Evolutionary conservation across 2,329 filamentous ascomycete species (phyloP), one percentile per base, ranked within the genome.

Genomic region (Fusarium sp.): DNA sequence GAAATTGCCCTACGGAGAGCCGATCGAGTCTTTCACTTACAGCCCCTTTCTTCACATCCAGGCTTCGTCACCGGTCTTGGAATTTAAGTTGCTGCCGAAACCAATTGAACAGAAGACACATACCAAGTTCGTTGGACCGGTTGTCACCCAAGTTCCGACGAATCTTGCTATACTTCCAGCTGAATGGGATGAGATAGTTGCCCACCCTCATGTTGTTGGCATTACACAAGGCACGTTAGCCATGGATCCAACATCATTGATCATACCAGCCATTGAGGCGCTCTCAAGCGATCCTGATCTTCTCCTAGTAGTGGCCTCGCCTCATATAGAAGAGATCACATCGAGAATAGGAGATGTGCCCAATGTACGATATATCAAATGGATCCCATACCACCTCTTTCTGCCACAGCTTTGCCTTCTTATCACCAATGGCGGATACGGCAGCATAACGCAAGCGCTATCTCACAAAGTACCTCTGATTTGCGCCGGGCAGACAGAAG

Each of bases 151-250:
- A 6, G 47, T 72, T 2, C 29, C 45, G 3, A 52, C 43, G 4
- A 45, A 54, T 3, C 36, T 59, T 4, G 47, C 49, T 10, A 63
- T 71, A 6, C 57, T 80, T 4, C 78, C 79, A 1, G 41, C 50
- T 4, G 78, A 77, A 71, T 80, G 79, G 78, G 58, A 72, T 17
- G 72, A 74, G 8, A 66, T 79, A 0, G 49, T 73, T 7, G 57
- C 60, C 0, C 72, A 78, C 11, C 60, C 55, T 3, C 67, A 67
- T 6, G 73, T 80, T 11, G 65, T 80, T 6, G 78, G 76, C 20
- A 75, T 80, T 20, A 80, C 79, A 1, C 79, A 80, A 47, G 79
- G 79, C 6, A 80, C 79, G 1, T 55, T 80, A 20, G 76, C 77
- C 35, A 77, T 76, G 73, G 70, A 80, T 20, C 77, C 78, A 5